A percentile compares a stretch with the other conserved stretches of the same genome.
Conservation (phyloP, 208 protist species). For the Balamuthia mandrillaris region DNA sequence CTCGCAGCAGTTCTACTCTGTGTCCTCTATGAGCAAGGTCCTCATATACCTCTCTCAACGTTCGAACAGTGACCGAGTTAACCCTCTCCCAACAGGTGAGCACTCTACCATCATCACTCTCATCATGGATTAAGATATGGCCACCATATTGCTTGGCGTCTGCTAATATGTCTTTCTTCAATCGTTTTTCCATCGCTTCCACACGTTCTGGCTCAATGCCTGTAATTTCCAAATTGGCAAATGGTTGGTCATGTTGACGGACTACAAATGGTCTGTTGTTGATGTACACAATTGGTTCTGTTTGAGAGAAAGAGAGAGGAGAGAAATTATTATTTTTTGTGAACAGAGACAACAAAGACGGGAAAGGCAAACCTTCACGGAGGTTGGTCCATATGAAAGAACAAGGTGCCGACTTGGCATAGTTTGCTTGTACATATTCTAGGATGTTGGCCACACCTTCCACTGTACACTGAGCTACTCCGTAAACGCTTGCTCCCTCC, state of each 20-base stretch:
- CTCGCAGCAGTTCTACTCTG: conserved; percentile 40
- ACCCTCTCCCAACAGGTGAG: not conserved
- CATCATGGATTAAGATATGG: not conserved
- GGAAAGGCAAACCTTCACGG: conserved; percentile 6
- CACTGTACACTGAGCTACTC: conserved; percentile 34
- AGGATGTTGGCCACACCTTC: conserved; percentile 25
- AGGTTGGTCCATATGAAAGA: conserved; percentile 42
- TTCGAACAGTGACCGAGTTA: conserved; percentile 2
- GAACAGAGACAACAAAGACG: not conserved
- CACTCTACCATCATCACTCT: conserved; percentile 35
- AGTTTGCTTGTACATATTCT: not conserved
- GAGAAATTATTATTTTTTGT: not conserved
- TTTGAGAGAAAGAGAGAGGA: not conserved
- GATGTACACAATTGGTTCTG: conserved; percentile 49
- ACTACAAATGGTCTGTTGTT: conserved; percentile 48
- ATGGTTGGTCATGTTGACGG: conserved; percentile 17
- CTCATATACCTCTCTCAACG: conserved; percentile 42
- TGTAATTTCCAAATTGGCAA: conserved; percentile 44
- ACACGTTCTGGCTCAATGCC: conserved; percentile 47
- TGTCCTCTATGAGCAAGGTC: conserved; percentile 23
- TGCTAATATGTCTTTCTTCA: conserved; percentile 46
- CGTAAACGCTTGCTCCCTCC: conserved; percentile 45
- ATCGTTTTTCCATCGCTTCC: conserved; percentile 52
- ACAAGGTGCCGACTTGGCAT: not conserved
- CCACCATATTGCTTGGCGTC: conserved; percentile 4